These are phyloP conservation scores for Eremochloa ophiuroides DNA, from an alignment of 176 grass and related monocot species.

Conservation along the genomic window DNA sequence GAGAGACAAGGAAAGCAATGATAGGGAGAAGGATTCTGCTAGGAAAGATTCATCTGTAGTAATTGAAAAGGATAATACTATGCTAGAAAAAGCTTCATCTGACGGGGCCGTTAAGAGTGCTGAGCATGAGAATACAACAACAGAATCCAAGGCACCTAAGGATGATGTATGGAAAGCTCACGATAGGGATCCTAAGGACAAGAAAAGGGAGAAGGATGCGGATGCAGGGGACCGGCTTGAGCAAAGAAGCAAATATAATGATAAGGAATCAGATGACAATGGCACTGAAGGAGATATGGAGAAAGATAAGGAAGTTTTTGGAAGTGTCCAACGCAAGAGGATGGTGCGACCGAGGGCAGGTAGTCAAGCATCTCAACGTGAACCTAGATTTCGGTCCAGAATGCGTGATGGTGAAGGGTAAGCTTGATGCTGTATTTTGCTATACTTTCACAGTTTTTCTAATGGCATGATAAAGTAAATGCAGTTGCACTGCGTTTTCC, in stretches of 20 bases:
- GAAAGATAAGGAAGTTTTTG: slow-evolving; percentile 80
- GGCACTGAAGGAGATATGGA: slow-evolving; percentile 60
- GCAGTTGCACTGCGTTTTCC: not conserved
- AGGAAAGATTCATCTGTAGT: slow-evolving; percentile 46
- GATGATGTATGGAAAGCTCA: slow-evolving; percentile 58
- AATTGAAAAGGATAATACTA: slow-evolving; percentile 46
- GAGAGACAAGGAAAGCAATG: slow-evolving; percentile 60
- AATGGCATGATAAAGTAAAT: slow-evolving; percentile 8
- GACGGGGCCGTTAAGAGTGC: slow-evolving; percentile 45
- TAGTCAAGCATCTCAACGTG: slow-evolving; percentile 59
- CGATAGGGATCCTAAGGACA: slow-evolving; percentile 56
- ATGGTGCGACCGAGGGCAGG: slow-evolving; percentile 54
- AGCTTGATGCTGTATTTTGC: slow-evolving; percentile 14
- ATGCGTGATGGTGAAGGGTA: slow-evolving; percentile 77
- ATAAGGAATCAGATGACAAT: slow-evolving; percentile 75
- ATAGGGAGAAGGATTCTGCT: slow-evolving; percentile 58
- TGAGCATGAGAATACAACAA: slow-evolving; percentile 51
- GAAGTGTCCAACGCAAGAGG: slow-evolving; percentile 56
- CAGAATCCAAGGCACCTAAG: slow-evolving; percentile 53
- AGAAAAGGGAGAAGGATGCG: slow-evolving; percentile 63
- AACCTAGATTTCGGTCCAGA: slow-evolving; percentile 65
- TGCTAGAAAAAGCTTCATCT: slow-evolving; percentile 45
- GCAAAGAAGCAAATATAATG: slow-evolving; percentile 50
- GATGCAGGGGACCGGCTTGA: slow-evolving; percentile 57
- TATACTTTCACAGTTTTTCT: not conserved